Evolutionary conservation across 768 basidiomycete genomes (phyloP).

Genomic region (Trametes cinnabarina): DNA sequence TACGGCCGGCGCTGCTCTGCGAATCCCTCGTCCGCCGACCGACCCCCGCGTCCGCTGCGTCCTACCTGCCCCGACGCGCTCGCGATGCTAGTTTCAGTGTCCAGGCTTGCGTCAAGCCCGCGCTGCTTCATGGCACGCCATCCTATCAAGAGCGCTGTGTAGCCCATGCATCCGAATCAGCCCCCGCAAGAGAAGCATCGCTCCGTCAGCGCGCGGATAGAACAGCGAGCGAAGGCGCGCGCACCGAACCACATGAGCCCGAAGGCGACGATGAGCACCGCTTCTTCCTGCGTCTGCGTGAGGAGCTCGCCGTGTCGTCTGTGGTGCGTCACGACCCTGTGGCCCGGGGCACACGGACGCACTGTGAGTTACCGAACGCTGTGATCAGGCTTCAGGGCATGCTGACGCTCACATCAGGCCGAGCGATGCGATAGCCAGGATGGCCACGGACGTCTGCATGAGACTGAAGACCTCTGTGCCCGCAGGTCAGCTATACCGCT

Average conservation of each 20-base stretch:
- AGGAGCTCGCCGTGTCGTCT: constrained; percentile 57
- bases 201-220: not conserved
- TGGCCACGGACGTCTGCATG: constrained; percentile 69
- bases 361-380: too few relatives aligned
- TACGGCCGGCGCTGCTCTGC: constrained; percentile 38
- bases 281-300: constrained; percentile 71
- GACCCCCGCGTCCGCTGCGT: constrained; percentile 17
- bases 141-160: constrained; percentile 42
- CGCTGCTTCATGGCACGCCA: constrained; percentile 39
- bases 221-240: constrained; percentile 22
- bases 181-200: too few relatives aligned
- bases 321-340: constrained; percentile 69
- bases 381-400: not conserved
- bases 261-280: constrained; percentile 66
- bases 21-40: constrained; percentile 21
- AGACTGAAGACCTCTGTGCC: constrained; percentile 31
- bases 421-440: constrained; percentile 62
- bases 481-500: not conserved
- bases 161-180: not conserved
- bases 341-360: not conserved
- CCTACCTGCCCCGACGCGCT: constrained; percentile 16
- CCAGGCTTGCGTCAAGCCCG: constrained; percentile 3
- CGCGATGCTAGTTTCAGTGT: constrained; percentile 19
- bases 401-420: constrained; percentile 55
- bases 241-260: constrained; percentile 77